Percentiles rank a stretch among this genome's conserved stretches.
Evolutionary conservation across 2,329 filamentous ascomycete genomes (phyloP).

Genomic region (Ophiostoma pallidulum): DNA sequence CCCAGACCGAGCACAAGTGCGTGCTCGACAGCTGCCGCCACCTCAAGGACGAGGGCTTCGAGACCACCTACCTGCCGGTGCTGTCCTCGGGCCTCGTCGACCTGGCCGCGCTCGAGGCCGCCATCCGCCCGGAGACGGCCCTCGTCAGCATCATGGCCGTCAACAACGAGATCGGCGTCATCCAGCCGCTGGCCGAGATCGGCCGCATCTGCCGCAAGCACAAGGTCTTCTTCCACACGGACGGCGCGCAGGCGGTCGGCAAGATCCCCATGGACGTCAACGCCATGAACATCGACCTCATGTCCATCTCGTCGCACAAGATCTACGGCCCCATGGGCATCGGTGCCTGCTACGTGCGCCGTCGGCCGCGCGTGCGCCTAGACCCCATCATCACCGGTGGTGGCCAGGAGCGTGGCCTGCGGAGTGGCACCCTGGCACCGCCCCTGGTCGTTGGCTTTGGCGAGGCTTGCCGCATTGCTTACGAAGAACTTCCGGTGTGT

Average conservation of each 20-base stretch:
- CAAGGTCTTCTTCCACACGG: slow-evolving; percentile 97
- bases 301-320: slow-evolving; percentile 98
- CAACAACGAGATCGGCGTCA: slow-evolving; percentile 99
- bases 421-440: slow-evolving; percentile 88
- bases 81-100: slow-evolving; percentile 76
- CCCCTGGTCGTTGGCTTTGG: slow-evolving; percentile 86
- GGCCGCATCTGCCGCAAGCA: slow-evolving; percentile 82
- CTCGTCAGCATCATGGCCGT: slow-evolving; percentile 97
- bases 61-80: slow-evolving; percentile 94
- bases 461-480: slow-evolving; percentile 86
- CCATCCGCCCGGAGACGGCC: slow-evolving; percentile 82
- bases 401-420: slow-evolving; percentile 88
- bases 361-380: slow-evolving; percentile 83
- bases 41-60: slow-evolving; percentile 92
- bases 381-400: slow-evolving; percentile 95
- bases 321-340: slow-evolving; percentile 98
- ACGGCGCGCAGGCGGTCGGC: slow-evolving; percentile 93
- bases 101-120: slow-evolving; percentile 74
- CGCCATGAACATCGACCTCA: slow-evolving; percentile 93
- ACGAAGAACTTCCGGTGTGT: slow-evolving; percentile 83
- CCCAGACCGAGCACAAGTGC: slow-evolving; percentile 97
- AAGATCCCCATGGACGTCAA: slow-evolving; percentile 97
- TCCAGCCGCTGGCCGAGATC: slow-evolving; percentile 90
- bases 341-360: slow-evolving; percentile 89
- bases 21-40: slow-evolving; percentile 95